Conservation (phyloP, 2,329 filamentous ascomycete genomes). For the Scedosporium aurantiacum region DNA sequence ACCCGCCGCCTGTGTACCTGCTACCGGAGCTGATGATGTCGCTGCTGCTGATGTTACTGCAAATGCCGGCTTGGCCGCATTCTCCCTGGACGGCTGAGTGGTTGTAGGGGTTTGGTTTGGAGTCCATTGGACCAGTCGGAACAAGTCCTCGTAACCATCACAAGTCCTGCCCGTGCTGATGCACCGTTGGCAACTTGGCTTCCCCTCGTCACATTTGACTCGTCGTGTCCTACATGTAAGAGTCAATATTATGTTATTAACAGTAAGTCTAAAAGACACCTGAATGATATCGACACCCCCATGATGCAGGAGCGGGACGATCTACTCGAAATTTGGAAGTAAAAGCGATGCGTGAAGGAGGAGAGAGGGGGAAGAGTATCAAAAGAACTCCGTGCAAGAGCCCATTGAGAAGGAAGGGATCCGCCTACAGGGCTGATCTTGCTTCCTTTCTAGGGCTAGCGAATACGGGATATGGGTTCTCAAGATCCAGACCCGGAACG, state of each 20-base stretch:
- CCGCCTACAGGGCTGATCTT: background rate
- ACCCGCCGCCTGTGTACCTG: background rate
- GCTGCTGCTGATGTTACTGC: background rate
- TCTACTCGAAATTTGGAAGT: background rate
- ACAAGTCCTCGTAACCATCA: conserved; percentile 30
- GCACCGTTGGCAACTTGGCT: conserved; percentile 23
- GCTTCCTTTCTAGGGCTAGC: background rate
- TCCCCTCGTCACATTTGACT: conserved; percentile 26
- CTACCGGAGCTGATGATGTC: background rate
- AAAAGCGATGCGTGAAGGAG: too few relatives aligned
- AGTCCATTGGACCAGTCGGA: conserved; percentile 11
- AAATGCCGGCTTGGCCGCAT: background rate
- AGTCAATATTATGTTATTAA: background rate
- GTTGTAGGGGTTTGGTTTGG: background rate
- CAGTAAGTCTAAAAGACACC: background rate
- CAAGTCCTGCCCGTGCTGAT: conserved; percentile 28
- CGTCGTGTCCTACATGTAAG: conserved; percentile 13
- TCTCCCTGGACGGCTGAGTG: background rate
- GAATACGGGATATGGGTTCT: background rate
- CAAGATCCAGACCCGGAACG: background rate
- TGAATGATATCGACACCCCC: background rate
- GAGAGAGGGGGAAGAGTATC: background rate
- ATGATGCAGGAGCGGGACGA: background rate
- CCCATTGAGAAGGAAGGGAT: background rate
- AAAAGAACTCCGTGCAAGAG: background rate